These are phyloP conservation scores for Escovopsis sp. DNA, from an alignment of 2,329 filamentous ascomycete genomes.

Conservation along the genomic window DNA sequence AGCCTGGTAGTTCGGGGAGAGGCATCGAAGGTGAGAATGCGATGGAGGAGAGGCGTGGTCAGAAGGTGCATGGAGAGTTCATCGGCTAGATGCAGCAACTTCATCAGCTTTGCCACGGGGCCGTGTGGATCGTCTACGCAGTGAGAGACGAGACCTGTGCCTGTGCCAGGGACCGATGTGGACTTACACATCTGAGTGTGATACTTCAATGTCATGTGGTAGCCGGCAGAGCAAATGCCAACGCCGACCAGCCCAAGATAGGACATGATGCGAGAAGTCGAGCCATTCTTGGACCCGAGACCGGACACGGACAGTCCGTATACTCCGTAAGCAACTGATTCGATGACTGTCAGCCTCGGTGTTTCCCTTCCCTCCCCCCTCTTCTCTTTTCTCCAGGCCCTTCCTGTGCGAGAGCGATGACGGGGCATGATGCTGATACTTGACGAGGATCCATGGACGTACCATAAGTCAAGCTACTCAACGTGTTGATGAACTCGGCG, in stretches of 20 bases:
- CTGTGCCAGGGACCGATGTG: background rate
- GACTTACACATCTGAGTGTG: slow-evolving; percentile 21
- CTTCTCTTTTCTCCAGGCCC: too few relatives aligned
- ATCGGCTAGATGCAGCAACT: slow-evolving; percentile 15
- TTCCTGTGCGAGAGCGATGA: background rate
- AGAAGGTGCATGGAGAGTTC: slow-evolving; percentile 27
- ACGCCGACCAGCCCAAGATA: slow-evolving; percentile 25
- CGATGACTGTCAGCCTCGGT: slow-evolving; percentile 4
- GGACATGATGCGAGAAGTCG: slow-evolving; percentile 4
- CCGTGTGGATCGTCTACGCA: background rate
- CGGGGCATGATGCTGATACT: background rate
- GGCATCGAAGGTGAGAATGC: slow-evolving; percentile 22
- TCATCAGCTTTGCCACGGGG: too few relatives aligned
- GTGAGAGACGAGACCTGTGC: background rate
- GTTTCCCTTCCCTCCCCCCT: background rate
- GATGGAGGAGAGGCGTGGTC: slow-evolving; percentile 25
- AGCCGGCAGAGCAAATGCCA: slow-evolving; percentile 17
- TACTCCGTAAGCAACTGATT: slow-evolving; percentile 22
- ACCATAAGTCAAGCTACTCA: slow-evolving; percentile 25
- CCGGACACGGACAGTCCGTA: slow-evolving; percentile 17
- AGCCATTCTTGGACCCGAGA: too few relatives aligned
- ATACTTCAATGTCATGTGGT: slow-evolving; percentile 22
- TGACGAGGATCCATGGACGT: slow-evolving; percentile 1
- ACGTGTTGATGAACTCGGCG: slow-evolving; percentile 30
- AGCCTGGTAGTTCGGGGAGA: slow-evolving; percentile 12